Evolutionary conservation across 129 eudicot species (phyloP), one percentile per base, ranked within the genome.

Genomic region (Chrysanthemum lavandulifolium): DNA sequence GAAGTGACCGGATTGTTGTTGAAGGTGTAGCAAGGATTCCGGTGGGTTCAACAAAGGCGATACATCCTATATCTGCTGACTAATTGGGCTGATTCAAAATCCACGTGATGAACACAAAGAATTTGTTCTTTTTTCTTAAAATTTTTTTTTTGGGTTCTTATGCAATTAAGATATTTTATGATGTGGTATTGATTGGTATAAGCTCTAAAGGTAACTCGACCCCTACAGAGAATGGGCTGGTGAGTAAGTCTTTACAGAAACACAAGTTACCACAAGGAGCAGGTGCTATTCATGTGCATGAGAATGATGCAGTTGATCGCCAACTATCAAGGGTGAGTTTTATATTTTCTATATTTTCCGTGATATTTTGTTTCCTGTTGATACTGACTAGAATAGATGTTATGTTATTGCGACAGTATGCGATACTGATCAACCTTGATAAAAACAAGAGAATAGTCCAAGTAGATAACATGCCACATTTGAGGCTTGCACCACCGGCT

Each of bases 401-500:
- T 23, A 78, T 4, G 52, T 74, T 79, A 82, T 68, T 78, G 75
- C 43, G 74, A 81, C 98, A 94, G 97, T 94, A 87, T 84, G 97
- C 88, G 49, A 85, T 94, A 72, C 78, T 94, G 83, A 72, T 63
- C 43, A 94, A 76, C 67, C 92, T 90, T 70, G 83, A 88, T 79
- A 86, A 84, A 73, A 85, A 84, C 72, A 74, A 82, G 60, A 82
- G 79, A 72, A 55, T 76, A 78, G 67, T 81, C 12, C 92, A 84
- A 48, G 84, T 84, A 43, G 98, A 90, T 64, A 86, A 62, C 79
- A 61, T 79, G 81, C 89, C 93, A 18, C 94, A 79, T 27, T 65
- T 94, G 87, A 83, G 91, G 83, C 97, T 94, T 81, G 97, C 96
- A 43, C 97, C 98, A 12, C 98, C 98, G 10, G 89, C 97, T 33